These are phyloP conservation scores for Thuja plicata DNA, from an alignment of 83 land plant species.

Conservation along the genomic window DNA sequence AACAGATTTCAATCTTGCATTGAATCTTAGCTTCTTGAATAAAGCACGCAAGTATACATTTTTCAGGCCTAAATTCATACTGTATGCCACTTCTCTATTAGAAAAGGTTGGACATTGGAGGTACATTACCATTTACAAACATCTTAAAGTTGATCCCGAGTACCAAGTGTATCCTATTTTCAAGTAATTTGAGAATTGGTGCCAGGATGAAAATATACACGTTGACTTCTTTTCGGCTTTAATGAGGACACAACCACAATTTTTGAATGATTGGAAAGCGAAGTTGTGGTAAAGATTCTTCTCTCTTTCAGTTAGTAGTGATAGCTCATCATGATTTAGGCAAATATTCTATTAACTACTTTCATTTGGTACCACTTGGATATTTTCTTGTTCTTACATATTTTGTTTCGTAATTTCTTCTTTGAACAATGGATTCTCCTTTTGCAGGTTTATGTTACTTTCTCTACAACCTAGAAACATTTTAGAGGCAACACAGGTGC, in stretches of 20 bases:
- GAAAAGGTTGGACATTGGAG: slow-evolving; percentile 99
- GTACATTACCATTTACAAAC: slow-evolving; percentile 95
- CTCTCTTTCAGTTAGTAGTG: slow-evolving; percentile 81
- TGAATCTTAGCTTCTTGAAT: slow-evolving; percentile 94
- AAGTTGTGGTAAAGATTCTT: slow-evolving; percentile 97
- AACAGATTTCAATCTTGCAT: slow-evolving; percentile 88
- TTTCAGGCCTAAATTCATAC: slow-evolving; percentile 98
- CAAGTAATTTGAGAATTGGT: slow-evolving; percentile 99
- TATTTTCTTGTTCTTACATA: not conserved
- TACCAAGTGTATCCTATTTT: slow-evolving; percentile 95
- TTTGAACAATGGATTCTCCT: slow-evolving; percentile 11
- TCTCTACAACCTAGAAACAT: too few species aligned
- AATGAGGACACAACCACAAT: slow-evolving; percentile 97
- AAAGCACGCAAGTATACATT: slow-evolving; percentile 97
- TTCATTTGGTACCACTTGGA: not conserved
- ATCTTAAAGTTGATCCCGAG: slow-evolving; percentile 84
- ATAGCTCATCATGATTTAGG: not conserved
- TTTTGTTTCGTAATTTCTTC: not conserved
- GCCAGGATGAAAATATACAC: slow-evolving; percentile 99
- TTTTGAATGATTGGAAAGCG: slow-evolving; percentile 98
- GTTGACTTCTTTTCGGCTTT: slow-evolving; percentile 99
- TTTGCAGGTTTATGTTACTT: slow-evolving; percentile 94
- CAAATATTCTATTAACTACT: not conserved
- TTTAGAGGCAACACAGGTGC: too few species aligned
- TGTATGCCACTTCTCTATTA: slow-evolving; percentile 93